Percentiles rank a stretch among this genome's conserved stretches.
phyloP scores from a whole-genome alignment of 306 rosid genomes.

The Ammopiptanthus mongolicus region DNA sequence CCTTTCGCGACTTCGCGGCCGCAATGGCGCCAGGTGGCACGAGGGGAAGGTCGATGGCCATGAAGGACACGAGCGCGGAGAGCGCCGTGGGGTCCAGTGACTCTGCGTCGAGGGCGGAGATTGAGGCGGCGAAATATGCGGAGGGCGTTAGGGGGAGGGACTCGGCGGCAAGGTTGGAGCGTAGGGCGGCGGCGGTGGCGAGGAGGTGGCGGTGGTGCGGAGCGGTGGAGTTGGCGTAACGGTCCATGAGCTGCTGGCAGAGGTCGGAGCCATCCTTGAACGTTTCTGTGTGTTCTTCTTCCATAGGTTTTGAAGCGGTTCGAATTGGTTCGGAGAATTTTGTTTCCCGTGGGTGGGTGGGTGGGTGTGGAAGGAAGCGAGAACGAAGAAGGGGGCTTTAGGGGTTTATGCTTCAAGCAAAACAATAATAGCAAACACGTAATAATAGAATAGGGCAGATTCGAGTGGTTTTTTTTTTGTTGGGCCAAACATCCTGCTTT shows the following conservation, averaged over 20 bases:
- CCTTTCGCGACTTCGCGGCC: constrained; percentile 45
- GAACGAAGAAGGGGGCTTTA: not conserved
- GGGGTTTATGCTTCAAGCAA: not conserved
- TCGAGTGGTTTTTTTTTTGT: no score
- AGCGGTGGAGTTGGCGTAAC: constrained; percentile 76
- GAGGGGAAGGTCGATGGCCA: constrained; percentile 58
- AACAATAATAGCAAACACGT: not conserved
- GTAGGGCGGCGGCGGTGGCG: constrained; percentile 77
- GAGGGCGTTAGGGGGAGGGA: constrained; percentile 69
- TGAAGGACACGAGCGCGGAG: constrained; percentile 63
- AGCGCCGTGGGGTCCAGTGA: constrained; percentile 48
- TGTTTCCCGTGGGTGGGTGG: not conserved
- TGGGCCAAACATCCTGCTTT: no score
- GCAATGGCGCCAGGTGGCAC: constrained; percentile 38
- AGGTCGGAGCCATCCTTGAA: constrained; percentile 57
- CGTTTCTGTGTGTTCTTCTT: constrained; percentile 34
- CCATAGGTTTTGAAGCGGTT: constrained; percentile 33
- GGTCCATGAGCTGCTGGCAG: constrained; percentile 84
- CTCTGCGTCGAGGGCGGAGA: constrained; percentile 49
- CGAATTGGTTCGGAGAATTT: not conserved
- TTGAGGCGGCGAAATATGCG: constrained; percentile 67
- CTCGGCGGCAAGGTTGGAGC: constrained; percentile 59
- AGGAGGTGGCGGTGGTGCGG: constrained; percentile 88
- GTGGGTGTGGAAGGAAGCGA: not conserved
- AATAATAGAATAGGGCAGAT: no score